Conservation (phyloP, 1,284 basidiomycete species). For the Boletus sp. region DNA sequence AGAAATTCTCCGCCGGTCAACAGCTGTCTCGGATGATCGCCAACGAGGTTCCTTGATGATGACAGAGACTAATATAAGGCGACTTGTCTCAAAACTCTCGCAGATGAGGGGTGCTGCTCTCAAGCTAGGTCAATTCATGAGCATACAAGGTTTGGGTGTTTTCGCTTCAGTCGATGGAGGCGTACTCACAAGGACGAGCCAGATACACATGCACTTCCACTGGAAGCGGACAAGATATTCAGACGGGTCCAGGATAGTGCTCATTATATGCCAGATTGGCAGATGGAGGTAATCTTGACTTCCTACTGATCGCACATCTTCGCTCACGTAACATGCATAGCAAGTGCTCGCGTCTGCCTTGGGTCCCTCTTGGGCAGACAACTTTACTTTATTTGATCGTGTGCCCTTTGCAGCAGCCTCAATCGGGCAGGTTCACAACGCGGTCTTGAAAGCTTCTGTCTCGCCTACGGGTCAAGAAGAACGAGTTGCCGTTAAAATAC, state of each 20-base stretch:
- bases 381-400: slow-evolving; percentile 78
- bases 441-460: slow-evolving; percentile 50
- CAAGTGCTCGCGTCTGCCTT: slow-evolving; percentile 75
- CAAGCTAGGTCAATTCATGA: slow-evolving; percentile 96
- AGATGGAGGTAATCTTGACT: slow-evolving; percentile 73
- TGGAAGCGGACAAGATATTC: slow-evolving; percentile 87
- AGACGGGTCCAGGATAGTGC: slow-evolving; percentile 91
- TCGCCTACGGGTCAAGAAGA: slow-evolving; percentile 53
- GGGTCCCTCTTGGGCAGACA: slow-evolving; percentile 70
- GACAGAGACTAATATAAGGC: slow-evolving; percentile 85
- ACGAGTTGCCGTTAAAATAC: slow-evolving; percentile 88
- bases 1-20: slow-evolving; percentile 49
- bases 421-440: slow-evolving; percentile 94
- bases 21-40: slow-evolving; percentile 33
- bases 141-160: slow-evolving; percentile 76
- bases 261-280: slow-evolving; percentile 98
- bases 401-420: slow-evolving; percentile 94
- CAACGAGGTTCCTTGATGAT: slow-evolving; percentile 62
- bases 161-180: background rate
- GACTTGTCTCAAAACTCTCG: slow-evolving; percentile 88
- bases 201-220: slow-evolving; percentile 87
- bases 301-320: background rate
- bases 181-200: slow-evolving; percentile 2
- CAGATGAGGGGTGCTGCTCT: slow-evolving; percentile 96
- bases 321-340: slow-evolving; percentile 38